A percentile compares a stretch with the other conserved stretches of the same genome.
Conservation (phyloP, 306 rosid genomes). For the Dalbergia cultrata region DNA sequence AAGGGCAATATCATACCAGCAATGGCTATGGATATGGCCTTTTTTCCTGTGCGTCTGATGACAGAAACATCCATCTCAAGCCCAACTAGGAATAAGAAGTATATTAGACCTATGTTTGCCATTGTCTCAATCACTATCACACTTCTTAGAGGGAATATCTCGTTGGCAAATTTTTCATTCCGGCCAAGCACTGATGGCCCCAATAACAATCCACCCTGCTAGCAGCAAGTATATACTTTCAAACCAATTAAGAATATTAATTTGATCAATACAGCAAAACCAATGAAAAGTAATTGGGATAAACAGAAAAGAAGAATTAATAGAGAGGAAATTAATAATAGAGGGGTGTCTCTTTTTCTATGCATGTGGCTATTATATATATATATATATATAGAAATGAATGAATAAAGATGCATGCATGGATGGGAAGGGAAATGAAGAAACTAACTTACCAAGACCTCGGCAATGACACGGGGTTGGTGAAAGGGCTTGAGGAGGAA, state of each 20-base stretch:
- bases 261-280: too few species aligned
- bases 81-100: constrained; percentile 82
- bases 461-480: constrained; percentile 86
- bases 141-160: constrained; percentile 76
- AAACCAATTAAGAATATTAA: neutral
- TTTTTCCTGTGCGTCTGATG: constrained; percentile 64
- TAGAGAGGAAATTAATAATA: too few species aligned
- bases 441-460: constrained; percentile 60
- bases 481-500: constrained; percentile 76
- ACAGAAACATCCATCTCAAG: constrained; percentile 84
- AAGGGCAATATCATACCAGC: constrained; percentile 85
- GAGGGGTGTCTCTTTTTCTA: too few species aligned
- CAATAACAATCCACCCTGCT: constrained; percentile 82
- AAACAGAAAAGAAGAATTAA: too few species aligned
- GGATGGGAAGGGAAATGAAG: too few species aligned
- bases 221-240: neutral
- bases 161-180: constrained; percentile 42
- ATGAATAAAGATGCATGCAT: too few species aligned
- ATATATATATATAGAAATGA: too few species aligned
- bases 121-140: constrained; percentile 82
- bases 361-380: too few species aligned
- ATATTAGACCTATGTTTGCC: constrained; percentile 84
- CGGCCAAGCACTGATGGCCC: constrained; percentile 88
- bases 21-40: constrained; percentile 62
- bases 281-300: too few species aligned